Base-by-base conservation (phyloP, 2,329 filamentous ascomycete species). In the Dryadomyces quercus-mongolicae region DNA sequence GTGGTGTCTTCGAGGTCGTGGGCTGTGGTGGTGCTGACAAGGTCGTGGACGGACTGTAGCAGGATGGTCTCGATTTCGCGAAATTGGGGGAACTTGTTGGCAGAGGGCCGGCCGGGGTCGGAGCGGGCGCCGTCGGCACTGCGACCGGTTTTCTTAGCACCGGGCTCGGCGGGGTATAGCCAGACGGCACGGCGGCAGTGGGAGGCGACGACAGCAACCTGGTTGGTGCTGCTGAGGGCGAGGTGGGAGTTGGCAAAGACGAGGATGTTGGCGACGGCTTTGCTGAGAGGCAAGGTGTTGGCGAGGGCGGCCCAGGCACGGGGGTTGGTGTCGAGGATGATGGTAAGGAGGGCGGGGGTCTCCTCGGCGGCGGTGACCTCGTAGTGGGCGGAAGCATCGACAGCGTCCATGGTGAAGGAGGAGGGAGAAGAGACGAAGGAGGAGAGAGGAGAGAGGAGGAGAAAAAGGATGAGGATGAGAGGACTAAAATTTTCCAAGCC, bases 171-270 rank as follows among this genome's bases (percentile, higher is more conserved):
- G 0, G 93, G 93, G 64, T 96, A 97, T 4, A 98, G 83, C 83
- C 91, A 98, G 64, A 84, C 78, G 55, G 92, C 88, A 59, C 86
- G 84, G 64, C 93, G 85, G 60, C 83, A 84, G 67, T 98, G 93
- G 9, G 89, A 89, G 38, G 92, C 93, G 58, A 98, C 81, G 16
- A 98, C 80, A 57, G 91, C 90, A 50, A 97, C 88, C 67, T 92
- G 87, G 70, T 97, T 97, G 54, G 87, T 82, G 68, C 93, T 92
- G 70, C 91, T 94, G 66, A 92, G 91, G 60, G 93, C 90, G 36
- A 98, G 79, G 66, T 98, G 94, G 54, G 92, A 89, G 69, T 98
- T 97, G 71, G 96, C 84, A 71, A 96, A 97, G 73, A 98, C 85
- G 64, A 97, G 84, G 59, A 97, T 80, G 70, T 92, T 82, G 58